phyloP scores from a whole-genome alignment of 371 early-diverging fungal species.

The Globomyces sp. region DNA sequence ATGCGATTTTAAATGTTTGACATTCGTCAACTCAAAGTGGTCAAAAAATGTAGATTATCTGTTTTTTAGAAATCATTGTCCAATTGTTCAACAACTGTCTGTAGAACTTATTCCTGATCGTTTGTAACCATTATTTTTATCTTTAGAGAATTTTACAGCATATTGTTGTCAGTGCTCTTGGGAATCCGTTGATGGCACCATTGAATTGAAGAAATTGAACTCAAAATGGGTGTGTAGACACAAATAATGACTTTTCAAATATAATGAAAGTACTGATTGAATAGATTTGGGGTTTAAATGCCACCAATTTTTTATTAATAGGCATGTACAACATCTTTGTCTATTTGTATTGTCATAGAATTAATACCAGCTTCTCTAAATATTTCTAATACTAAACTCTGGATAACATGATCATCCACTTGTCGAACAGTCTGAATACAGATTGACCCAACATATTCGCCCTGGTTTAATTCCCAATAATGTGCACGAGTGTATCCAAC shows the following conservation, averaged over 20 bases:
- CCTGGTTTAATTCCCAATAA: constrained; percentile 45
- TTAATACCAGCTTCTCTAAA: constrained; percentile 36
- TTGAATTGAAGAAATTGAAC: background rate
- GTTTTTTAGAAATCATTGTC: constrained; percentile 16
- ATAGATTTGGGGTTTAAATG: too few species aligned
- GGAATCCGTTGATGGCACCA: background rate
- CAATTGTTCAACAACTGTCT: background rate
- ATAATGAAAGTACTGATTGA: too few species aligned
- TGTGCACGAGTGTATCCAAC: constrained; percentile 38
- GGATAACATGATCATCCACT: constrained; percentile 28
- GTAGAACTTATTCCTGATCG: background rate
- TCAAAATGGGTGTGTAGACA: background rate
- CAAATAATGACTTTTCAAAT: too few species aligned
- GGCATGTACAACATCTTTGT: constrained; percentile 28
- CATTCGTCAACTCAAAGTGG: background rate
- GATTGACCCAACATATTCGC: constrained; percentile 38
- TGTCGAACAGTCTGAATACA: constrained; percentile 31
- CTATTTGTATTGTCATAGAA: constrained; percentile 40
- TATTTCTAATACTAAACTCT: constrained; percentile 28
- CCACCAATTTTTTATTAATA: constrained; percentile 10
- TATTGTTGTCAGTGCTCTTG: constrained; percentile 12
- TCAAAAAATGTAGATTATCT: constrained; percentile 12
- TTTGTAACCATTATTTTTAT: too few species aligned
- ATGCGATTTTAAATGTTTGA: constrained; percentile 10
- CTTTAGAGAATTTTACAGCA: background rate